phyloP scores from a whole-genome alignment of 2,329 filamentous ascomycete species.

The Alternaria sp. region DNA sequence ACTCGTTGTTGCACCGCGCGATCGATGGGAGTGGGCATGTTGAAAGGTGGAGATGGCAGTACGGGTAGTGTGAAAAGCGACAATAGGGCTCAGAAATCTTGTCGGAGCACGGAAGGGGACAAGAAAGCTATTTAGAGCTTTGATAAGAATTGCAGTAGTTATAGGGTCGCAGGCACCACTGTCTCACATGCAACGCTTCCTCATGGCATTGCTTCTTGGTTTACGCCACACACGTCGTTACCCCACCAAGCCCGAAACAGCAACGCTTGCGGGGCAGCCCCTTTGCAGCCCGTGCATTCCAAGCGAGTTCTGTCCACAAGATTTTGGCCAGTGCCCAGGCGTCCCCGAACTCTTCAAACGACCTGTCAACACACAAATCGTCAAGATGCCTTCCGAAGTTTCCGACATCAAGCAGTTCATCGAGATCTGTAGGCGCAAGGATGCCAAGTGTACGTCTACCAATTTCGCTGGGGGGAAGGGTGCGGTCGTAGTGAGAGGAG shows the following conservation, averaged over 20 bases:
- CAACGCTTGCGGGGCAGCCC: conserved; percentile 33
- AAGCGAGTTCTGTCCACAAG: conserved; percentile 51
- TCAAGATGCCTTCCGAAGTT: conserved; percentile 98
- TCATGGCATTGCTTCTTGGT: conserved; percentile 4
- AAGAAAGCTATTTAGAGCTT: no score
- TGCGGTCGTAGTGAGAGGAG: conserved; percentile 16
- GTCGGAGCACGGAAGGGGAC: not conserved
- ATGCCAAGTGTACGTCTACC: conserved; percentile 90
- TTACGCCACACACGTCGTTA: conserved; percentile 42
- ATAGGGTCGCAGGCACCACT: conserved; percentile 20
- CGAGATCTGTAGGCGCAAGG: conserved; percentile 99
- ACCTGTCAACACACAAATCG: conserved; percentile 54
- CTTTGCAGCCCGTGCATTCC: conserved; percentile 40
- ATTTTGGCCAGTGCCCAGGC: conserved; percentile 19
- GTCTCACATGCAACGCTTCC: conserved; percentile 18
- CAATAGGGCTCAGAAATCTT: not conserved
- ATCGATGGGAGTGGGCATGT: conserved; percentile 61
- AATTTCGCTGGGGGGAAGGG: conserved; percentile 4
- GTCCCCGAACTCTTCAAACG: conserved; percentile 27
- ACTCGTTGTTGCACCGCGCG: conserved; percentile 57
- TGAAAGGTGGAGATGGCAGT: conserved; percentile 21
- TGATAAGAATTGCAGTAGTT: not conserved
- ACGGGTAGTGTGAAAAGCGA: not conserved
- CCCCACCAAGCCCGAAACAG: conserved; percentile 31
- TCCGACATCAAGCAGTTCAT: conserved; percentile 99